Evolutionary conservation across 192 early-diverging fungal genomes (phyloP).

Genomic region (Kappamyces sp.): DNA sequence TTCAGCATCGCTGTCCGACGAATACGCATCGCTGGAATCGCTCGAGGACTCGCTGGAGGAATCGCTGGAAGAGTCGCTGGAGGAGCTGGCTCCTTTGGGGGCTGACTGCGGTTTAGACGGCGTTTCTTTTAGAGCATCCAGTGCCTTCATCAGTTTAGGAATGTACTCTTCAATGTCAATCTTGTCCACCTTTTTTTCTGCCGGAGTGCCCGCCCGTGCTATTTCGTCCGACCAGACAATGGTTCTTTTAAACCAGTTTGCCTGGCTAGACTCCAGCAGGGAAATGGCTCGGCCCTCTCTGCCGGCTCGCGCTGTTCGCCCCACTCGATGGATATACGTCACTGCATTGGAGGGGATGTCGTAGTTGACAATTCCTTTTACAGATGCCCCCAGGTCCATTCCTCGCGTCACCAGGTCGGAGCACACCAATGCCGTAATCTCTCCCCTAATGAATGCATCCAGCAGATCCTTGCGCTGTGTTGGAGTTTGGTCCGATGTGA

Average conservation of each 20-base stretch:
- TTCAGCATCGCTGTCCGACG: no score
- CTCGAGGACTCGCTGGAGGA: no score
- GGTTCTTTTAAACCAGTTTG: constrained; percentile 34
- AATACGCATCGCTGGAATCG: no score
- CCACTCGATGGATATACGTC: constrained; percentile 94
- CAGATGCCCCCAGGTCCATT: constrained; percentile 72
- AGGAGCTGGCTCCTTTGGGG: no score
- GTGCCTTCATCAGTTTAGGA: no score
- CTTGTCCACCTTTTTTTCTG: not conserved
- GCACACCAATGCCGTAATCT: constrained; percentile 52
- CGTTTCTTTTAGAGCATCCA: no score
- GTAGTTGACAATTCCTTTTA: constrained; percentile 83
- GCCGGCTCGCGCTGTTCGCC: constrained; percentile 88
- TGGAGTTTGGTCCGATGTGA: constrained; percentile 30
- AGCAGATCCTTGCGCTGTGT: constrained; percentile 22
- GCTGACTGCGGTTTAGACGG: no score
- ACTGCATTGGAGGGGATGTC: constrained; percentile 79
- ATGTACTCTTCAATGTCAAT: no score
- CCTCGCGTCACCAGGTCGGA: constrained; percentile 91
- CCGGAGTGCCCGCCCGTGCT: not conserved
- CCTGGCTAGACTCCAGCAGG: constrained; percentile 33
- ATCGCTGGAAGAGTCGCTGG: no score
- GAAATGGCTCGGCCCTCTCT: constrained; percentile 55
- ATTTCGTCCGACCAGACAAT: not conserved
- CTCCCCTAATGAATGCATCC: constrained; percentile 17